Evolutionary conservation across 2,329 filamentous ascomycete species (phyloP), one percentile per base, ranked within the genome.

Genomic region (Eutypa lata): DNA sequence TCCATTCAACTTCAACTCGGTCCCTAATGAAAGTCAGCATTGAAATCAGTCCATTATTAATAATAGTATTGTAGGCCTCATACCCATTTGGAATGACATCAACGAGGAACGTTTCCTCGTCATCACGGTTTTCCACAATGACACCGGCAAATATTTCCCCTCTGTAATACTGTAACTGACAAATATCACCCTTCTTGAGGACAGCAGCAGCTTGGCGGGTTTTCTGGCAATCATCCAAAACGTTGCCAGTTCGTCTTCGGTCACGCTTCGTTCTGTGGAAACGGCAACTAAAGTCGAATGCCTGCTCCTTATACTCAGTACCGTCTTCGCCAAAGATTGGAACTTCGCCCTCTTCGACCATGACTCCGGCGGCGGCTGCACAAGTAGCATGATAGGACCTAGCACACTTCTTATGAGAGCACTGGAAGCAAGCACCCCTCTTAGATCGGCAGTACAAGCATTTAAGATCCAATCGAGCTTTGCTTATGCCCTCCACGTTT

Each of bases 361-460:
- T 89, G 2, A 97, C 91, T 52, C 94, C 94, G 35, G 92, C 93
- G 21, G 93, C 87, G 7, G 91, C 88, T 2, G 94, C 94, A 68
- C 94, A 99, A 1, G 92, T 97, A 16, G 93, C 90, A 68, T 99
- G 94, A 71, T 97, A 99, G 8, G 93, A 88, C 58, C 94, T 81
- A 3, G 90, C 88, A 65, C 94, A 99, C 69, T 96, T 97, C 76
- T 92, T 93, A 61, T 91, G 88, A 1, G 91, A 95, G 72, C 94
- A 99, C 70, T 97, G 93, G 74, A 99, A 95, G 73, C 93, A 97
- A 16, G 91, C 91, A n/a, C 94, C 94, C 53, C 89, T 89, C 71
- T 94, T 95, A 31, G 91, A 95, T 33, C 92, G 90, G 68, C 94
- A 99, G 73, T 90, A 96, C 56, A 96, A 85, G 70, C 94, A 99